Base-by-base conservation (phyloP, 805 yeast genomes). In the Teunomyces kruisii region DNA sequence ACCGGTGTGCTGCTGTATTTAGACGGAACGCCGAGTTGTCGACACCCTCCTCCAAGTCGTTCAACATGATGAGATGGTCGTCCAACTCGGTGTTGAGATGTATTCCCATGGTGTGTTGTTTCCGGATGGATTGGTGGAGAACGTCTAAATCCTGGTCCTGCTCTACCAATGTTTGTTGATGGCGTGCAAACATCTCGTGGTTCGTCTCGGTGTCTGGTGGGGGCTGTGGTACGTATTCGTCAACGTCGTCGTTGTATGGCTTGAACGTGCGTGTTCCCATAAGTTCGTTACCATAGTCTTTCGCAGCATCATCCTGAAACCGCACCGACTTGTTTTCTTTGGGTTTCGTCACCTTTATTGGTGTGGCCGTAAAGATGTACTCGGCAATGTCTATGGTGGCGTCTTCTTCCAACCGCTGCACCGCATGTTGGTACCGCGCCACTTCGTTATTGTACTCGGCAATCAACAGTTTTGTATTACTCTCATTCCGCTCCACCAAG, bases 21-120 rank as follows among this genome's bases (percentile, higher is more conserved):
- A 72, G 51, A 40, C 68, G 53, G 9, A 47, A 45, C n/a, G 54
- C 52, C 3, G 75, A 61, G 28, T 46, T 43, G 38, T 70, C 76
- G 8, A 70, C 74, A 1, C 76, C 76, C 32, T 51, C 57, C 46
- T 72, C 77, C 38, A 72, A 57, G 51, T 72, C 76, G 46, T 63
- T 62, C 45, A 72, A 61, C 12, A 71, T 42, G 12, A 72, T 68
- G 45, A 72, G 46, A 50, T 72, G 77, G 38, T 70, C 69, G 45
- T 72, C 75, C 9, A 72, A 42, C 47, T 72, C 77, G 22, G 61
- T 58, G 48, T 68, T 64, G 33, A 72, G 72, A 26, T 49, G 55
- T 10, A 57, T 43, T 5, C 76, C 76, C 75, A 72, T 71, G 9
- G 57, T 47, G 46, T 65, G 72, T 54, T 72, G 77, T 19, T 57